phyloP scores from a whole-genome alignment of 306 rosid genomes.

The Purshia tridentata region DNA sequence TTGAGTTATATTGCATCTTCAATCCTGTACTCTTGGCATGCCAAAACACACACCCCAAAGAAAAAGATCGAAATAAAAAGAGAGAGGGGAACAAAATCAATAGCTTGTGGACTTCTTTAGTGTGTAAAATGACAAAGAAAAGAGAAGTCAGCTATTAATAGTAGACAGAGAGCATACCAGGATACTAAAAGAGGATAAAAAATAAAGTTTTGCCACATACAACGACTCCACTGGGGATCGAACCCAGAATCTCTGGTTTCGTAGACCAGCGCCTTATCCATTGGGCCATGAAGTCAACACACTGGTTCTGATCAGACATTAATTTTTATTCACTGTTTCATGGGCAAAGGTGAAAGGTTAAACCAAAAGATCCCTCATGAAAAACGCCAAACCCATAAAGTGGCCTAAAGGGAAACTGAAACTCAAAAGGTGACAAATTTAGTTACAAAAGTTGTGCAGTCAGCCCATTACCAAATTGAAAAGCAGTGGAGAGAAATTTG shows the following conservation, averaged over 20 bases:
- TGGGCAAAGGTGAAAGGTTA: background rate
- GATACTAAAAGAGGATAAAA: background rate
- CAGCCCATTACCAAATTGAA: background rate
- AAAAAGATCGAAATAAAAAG: background rate
- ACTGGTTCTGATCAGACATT: rapidly evolving
- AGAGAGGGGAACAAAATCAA: no score
- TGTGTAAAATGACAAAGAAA: no score
- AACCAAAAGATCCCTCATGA: background rate
- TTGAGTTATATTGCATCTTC: background rate
- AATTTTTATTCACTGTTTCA: rapidly evolving
- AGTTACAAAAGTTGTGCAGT: background rate
- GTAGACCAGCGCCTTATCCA: slow-evolving; percentile 27
- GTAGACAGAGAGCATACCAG: background rate
- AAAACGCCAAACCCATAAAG: background rate
- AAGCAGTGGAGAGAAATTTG: background rate
- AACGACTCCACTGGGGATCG: slow-evolving; percentile 36
- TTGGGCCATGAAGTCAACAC: slow-evolving; percentile 14
- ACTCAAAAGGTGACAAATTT: background rate
- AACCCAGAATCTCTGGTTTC: slow-evolving; percentile 37
- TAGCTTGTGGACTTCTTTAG: no score
- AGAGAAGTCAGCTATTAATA: no score
- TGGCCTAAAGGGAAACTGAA: background rate
- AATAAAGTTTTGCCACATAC: background rate
- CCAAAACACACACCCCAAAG: background rate
- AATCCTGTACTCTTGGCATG: background rate